Base-by-base conservation (phyloP, 116 monocot genomes). In the Posidonia oceanica region DNA sequence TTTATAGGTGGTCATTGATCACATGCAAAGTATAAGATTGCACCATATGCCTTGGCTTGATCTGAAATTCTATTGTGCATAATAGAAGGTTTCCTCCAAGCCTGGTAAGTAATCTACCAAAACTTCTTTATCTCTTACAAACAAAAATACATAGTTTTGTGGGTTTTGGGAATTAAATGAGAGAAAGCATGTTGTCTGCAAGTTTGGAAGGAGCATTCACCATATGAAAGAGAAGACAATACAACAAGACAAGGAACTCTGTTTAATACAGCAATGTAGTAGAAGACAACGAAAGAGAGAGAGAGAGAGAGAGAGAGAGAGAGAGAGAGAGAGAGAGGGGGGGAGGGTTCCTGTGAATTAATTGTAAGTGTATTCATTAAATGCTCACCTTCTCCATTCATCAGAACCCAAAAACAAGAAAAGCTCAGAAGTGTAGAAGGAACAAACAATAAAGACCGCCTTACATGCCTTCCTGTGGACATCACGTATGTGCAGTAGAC, bases 301-400 rank as follows among this genome's bases (percentile, higher is more conserved):
- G 18, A 20, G 18, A 8, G 15, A 7, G 18, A 17, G 21, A 17
- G 15, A 7, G 4, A 20, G 5, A 21, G 17, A 20, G 5, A 21
- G 21, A 58, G 18, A 21, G 17, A 20, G 5, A 21, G 21, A 58
- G 18, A 20, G 18, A 8, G 15, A 7, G 18, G 21, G 21, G 21
- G 15, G 18, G 4, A 20, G 5, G 58, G 7, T 6, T 58, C 20
- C 58, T 58, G 17, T 58, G 7, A 58, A 20, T 58, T 58, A 58
- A 20, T 20, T 58, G 58, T 58, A n/a, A 1, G 20, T 57, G 3
- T 57, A 20, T 20, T 7, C 23, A 63, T 63, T 63, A 4, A 63
- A 36, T 63, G 63, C 38, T 38, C 13, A 38, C 63, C 23, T 63
- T 58, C 58, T 63, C 36, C 63, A 63, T 37, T 63, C 63, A 63